Percentiles rank a stretch among this genome's conserved stretches.
phyloP scores from a whole-genome alignment of 495 filamentous ascomycete species.

The Aspergillus carlsbadensis region DNA sequence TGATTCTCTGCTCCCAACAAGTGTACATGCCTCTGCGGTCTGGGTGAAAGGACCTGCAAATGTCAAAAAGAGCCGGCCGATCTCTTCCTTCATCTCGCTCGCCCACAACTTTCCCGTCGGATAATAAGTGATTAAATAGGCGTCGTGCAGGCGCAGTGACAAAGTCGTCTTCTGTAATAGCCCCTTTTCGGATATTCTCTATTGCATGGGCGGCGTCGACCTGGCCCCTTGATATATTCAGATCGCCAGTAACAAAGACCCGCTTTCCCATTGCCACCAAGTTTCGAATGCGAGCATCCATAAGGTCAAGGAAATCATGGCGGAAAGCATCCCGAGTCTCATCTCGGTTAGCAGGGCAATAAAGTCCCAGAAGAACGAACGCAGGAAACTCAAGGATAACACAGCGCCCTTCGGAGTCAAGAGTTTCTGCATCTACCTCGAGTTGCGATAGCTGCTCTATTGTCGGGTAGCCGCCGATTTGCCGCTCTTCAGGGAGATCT shows the following conservation, averaged over 20 bases:
- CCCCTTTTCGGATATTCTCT: slow-evolving; percentile 70
- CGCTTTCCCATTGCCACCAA: slow-evolving; percentile 75
- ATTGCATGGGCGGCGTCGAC: slow-evolving; percentile 70
- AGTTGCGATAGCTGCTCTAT: slow-evolving; percentile 59
- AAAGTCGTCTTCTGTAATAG: slow-evolving; percentile 64
- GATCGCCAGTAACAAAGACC: slow-evolving; percentile 82
- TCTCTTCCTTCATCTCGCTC: slow-evolving; percentile 72
- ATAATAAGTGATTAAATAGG: slow-evolving; percentile 80
- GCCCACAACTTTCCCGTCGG: slow-evolving; percentile 67
- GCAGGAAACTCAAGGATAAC: slow-evolving; percentile 94
- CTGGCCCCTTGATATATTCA: slow-evolving; percentile 79
- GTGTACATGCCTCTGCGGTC: slow-evolving; percentile 88
- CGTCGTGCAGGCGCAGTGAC: slow-evolving; percentile 72
- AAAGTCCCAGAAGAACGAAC: slow-evolving; percentile 88
- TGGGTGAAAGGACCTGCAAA: slow-evolving; percentile 81
- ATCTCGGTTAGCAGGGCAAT: slow-evolving; percentile 85
- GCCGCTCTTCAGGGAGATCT: slow-evolving; percentile 72
- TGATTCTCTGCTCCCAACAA: slow-evolving; percentile 86
- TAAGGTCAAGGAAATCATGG: slow-evolving; percentile 70
- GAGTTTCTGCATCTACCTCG: slow-evolving; percentile 61
- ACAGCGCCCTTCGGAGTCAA: slow-evolving; percentile 91
- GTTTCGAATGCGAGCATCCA: slow-evolving; percentile 83
- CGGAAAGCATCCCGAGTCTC: slow-evolving; percentile 83
- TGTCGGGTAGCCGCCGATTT: slow-evolving; percentile 89
- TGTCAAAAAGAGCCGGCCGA: slow-evolving; percentile 75